Conservation (phyloP, 495 filamentous ascomycete genomes). For the Aspergillus kassunensis region DNA sequence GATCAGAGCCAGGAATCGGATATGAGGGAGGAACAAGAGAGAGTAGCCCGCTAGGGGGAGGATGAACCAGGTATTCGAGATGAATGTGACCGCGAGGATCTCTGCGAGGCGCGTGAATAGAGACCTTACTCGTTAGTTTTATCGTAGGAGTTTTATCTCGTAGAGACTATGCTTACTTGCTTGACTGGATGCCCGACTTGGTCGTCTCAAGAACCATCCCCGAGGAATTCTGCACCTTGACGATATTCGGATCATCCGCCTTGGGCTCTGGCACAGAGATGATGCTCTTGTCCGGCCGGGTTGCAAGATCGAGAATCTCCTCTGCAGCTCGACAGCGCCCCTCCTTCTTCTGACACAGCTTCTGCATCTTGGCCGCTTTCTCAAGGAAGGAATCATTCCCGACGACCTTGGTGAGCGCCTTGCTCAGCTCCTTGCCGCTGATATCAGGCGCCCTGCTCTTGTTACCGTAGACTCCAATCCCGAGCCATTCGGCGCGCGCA, state of each 20-base stretch:
- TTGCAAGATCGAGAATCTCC: constrained; percentile 22
- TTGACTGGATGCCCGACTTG: constrained; percentile 5
- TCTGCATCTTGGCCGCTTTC: constrained; percentile 15
- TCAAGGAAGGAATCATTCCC: constrained; percentile 20
- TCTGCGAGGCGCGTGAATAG: constrained; percentile 5
- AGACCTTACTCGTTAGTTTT: constrained; percentile 4
- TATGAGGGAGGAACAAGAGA: constrained; percentile 17
- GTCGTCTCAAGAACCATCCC: constrained; percentile 16
- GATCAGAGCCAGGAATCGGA: constrained; percentile 41
- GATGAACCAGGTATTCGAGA: constrained; percentile 21
- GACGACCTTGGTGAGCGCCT: constrained; percentile 29
- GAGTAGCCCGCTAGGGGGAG: constrained; percentile 20
- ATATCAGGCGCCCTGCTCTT: constrained; percentile 29
- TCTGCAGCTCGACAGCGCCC: constrained; percentile 20
- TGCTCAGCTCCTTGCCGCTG: constrained; percentile 26
- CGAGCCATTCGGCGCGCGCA: constrained; percentile 43
- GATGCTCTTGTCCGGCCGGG: constrained; percentile 17
- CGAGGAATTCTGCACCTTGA: constrained; percentile 10
- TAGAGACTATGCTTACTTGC: constrained; percentile 3
- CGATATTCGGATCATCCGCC: constrained; percentile 7
- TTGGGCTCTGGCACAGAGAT: constrained; percentile 13
- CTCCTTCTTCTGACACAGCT: constrained; percentile 19
- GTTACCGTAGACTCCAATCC: constrained; percentile 48
- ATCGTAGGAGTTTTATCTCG: too few relatives aligned
- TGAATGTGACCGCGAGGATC: constrained; percentile 11